phyloP scores from a whole-genome alignment of 116 monocot species.

The Zostera marina region DNA sequence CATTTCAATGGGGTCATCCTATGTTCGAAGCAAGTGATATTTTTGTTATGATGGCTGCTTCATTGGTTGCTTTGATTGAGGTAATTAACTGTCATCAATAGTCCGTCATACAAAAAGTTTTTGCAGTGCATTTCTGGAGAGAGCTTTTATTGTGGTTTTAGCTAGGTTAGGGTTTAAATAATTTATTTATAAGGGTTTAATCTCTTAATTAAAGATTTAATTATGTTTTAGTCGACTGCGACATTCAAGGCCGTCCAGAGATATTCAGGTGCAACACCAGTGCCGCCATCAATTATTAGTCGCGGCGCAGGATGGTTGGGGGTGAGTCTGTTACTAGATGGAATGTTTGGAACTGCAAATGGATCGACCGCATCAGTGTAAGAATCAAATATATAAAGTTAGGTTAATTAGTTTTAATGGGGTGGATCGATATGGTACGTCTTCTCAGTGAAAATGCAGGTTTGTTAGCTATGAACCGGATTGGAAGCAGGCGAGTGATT shows the following conservation, averaged over 20 bases:
- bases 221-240: slow-evolving; percentile 58
- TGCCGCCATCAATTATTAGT: slow-evolving; percentile 71
- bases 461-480: slow-evolving; percentile 53
- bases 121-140: not conserved
- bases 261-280: slow-evolving; percentile 55
- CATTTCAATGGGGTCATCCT: slow-evolving; percentile 81
- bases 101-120: not conserved
- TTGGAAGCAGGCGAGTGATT: slow-evolving; percentile 71
- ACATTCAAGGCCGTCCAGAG: slow-evolving; percentile 57
- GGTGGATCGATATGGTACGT: too few relatives aligned
- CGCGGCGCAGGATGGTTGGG: slow-evolving; percentile 93
- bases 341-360: slow-evolving; percentile 68
- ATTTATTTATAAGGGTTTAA: too few relatives aligned
- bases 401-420: too few relatives aligned
- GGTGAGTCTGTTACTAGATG: slow-evolving; percentile 55
- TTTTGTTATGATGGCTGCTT: slow-evolving; percentile 93
- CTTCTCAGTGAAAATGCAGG: slow-evolving; percentile 86
- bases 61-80: slow-evolving; percentile 73
- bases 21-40: slow-evolving; percentile 54
- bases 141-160: too few relatives aligned
- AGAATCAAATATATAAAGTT: too few relatives aligned
- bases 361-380: slow-evolving; percentile 87
- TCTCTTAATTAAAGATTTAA: too few relatives aligned
- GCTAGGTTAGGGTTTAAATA: too few relatives aligned
- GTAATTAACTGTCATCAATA: slow-evolving; percentile 8